Base-by-base conservation (phyloP, 176 grass and related monocot species). In the Triticum monococcum region DNA sequence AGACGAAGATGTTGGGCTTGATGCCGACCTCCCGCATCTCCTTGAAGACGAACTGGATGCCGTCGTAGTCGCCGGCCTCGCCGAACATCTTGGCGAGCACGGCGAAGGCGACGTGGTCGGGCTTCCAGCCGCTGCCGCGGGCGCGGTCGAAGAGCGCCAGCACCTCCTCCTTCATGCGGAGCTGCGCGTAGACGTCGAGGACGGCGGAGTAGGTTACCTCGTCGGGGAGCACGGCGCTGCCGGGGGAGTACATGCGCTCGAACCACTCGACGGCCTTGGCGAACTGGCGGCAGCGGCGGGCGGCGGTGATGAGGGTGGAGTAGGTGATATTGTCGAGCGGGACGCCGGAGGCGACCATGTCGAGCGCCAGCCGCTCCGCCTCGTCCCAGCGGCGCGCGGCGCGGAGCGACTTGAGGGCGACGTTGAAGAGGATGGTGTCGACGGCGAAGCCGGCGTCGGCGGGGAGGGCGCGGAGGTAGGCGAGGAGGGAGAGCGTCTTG, bases 311-410 rank as follows among this genome's bases (percentile, higher is more conserved):
- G 86, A 98, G 72, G 5, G 96, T 95, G 85, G 96, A 98, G 83
- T 95, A 98, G 20, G 96, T 98, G 71, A 98, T 91, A 69, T 98
- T 96, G 80, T 98, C 93, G 80, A 93, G 96, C 0, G 92, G 89
- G 4, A 93, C 82, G 2, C 81, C 90, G 2, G 69, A 36, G 8
- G 25, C 20, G 86, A 96, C 17, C 96, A 98, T 98, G 84, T 98
- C 90, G 24, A 78, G 73, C 4, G 93, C 91, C 56, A 98, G 90
- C 57, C 75, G 64, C 59, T 98, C 91, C 20, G 92, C 89, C 8
- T 78, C 86, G 4, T 84, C 74, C 91, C 93, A 95, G 52, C 91
- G 91, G 79, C 88, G 82, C 26, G 64, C 90, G 64, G 89, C 74
- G 75, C 92, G 92, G 31, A 96, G 86, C 1, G 93, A 98, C 50